Conservation (phyloP, 495 filamentous ascomycete genomes). For the Aspergillus funiculosus region DNA sequence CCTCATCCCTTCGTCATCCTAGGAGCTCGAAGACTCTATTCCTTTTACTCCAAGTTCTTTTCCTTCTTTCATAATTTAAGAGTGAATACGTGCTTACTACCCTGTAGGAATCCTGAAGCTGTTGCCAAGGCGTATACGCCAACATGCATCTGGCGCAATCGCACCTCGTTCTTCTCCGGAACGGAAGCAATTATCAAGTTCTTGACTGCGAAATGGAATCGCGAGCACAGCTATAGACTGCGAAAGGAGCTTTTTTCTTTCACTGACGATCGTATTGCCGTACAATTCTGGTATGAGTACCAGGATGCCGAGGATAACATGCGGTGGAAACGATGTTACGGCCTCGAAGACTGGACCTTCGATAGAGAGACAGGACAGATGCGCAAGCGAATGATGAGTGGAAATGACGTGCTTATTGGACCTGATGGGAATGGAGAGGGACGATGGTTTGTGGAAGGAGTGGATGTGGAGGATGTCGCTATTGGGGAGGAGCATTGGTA, state of each 20-base stretch:
- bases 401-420: constrained; percentile 71
- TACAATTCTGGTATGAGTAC: constrained; percentile 93
- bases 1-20: neutral
- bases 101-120: constrained; percentile 51
- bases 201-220: constrained; percentile 69
- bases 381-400: constrained; percentile 88
- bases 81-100: neutral
- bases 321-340: constrained; percentile 88
- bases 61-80: constrained; percentile 19
- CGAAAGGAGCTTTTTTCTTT: constrained; percentile 83
- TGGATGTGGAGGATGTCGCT: constrained; percentile 66
- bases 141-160: constrained; percentile 78
- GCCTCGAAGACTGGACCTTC: constrained; percentile 91
- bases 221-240: constrained; percentile 66
- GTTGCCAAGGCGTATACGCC: constrained; percentile 70
- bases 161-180: constrained; percentile 63
- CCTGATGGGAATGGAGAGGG: constrained; percentile 42
- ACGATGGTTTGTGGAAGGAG: constrained; percentile 56
- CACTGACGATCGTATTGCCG: constrained; percentile 55
- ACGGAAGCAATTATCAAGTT: constrained; percentile 65
- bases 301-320: constrained; percentile 57
- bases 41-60: neutral
- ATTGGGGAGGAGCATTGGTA: constrained; percentile 77
- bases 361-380: constrained; percentile 63
- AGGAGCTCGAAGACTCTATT: too few relatives aligned